Base-by-base conservation (phyloP, 805 yeast genomes). In the Ogataea naganishii region DNA sequence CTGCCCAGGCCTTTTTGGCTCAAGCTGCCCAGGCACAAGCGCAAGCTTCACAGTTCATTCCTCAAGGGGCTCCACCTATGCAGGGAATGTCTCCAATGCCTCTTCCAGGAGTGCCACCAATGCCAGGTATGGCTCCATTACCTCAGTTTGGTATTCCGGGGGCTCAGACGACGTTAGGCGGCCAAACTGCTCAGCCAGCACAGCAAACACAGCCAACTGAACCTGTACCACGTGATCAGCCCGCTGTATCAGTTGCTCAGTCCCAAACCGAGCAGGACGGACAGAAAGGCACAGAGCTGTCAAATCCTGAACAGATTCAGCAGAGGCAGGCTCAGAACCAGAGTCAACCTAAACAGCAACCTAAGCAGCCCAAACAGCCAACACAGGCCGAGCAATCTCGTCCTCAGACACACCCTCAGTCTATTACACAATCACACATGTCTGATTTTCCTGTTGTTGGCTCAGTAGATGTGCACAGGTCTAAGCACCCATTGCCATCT, bases 361-460 rank as follows among this genome's bases (percentile, higher is more conserved):
- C 30, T 14, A 29, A 29, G 4, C 21, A 21, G 7, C 26, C 26
- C 13, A 29, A 20, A 20, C 17, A 17, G 12, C 27, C 35, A 18
- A 18, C 29, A 13, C 29, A n/a, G n/a, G 16, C 13, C 26, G 30
- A 31, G 15, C 35, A 28, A 29, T 20, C 34, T 26, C 44, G 40
- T 18, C 41, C 43, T 13, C 56, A 44, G 23, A 13, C 10, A 13
- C 15, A 6, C 12, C 24, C 12, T n/a, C 33, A 24, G 23, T 11
- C 14, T 7, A 4, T 9, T 13, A 19, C 23, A 27, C 46, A 38
- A 14, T 53, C 43, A 22, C 46, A 66, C 40, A 44, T 64, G 30
- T 58, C 73, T n/a, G 66, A 65, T 29, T 69, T 69, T 47, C 76
- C 76, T 6, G 72, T 69, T n/a, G 58, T 69, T 34, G 76, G 76